Conservation (phyloP, 2,329 filamentous ascomycete genomes). For the Trichophyton mentagrophytes region DNA sequence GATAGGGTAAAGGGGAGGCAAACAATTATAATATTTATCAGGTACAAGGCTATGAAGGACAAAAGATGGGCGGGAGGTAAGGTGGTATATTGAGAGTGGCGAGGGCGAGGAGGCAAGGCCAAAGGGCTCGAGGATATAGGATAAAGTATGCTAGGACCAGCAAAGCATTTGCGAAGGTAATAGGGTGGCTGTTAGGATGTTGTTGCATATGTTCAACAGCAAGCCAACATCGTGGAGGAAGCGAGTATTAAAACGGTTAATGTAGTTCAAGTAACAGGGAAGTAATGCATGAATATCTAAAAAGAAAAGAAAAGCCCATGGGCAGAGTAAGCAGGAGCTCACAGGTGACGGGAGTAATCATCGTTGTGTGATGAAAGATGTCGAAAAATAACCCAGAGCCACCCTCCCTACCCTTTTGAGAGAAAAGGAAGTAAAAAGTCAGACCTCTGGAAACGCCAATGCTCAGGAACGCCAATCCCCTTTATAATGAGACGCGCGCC, state of each 20-base stretch:
- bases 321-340: not conserved
- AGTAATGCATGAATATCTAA: slow-evolving; percentile 7
- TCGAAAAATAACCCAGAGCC: not conserved
- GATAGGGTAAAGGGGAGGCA: not conserved
- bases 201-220: slow-evolving; percentile 3
- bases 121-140: not conserved
- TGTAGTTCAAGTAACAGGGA: not conserved
- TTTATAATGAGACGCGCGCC: not conserved
- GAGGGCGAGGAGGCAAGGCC: not conserved
- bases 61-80: not conserved
- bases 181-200: not conserved
- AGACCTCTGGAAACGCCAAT: not conserved
- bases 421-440: not conserved
- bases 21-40: slow-evolving; percentile 5
- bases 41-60: not conserved
- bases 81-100: not conserved
- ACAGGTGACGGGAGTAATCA: not conserved
- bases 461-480: not conserved
- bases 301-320: not conserved
- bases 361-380: not conserved
- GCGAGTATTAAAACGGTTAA: not conserved
- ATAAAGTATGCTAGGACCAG: not conserved
- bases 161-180: slow-evolving; percentile 4
- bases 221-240: slow-evolving; percentile 3
- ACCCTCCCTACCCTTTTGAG: not conserved